Conservation (phyloP, 129 eudicot species). For the Saussurea involucrata region DNA sequence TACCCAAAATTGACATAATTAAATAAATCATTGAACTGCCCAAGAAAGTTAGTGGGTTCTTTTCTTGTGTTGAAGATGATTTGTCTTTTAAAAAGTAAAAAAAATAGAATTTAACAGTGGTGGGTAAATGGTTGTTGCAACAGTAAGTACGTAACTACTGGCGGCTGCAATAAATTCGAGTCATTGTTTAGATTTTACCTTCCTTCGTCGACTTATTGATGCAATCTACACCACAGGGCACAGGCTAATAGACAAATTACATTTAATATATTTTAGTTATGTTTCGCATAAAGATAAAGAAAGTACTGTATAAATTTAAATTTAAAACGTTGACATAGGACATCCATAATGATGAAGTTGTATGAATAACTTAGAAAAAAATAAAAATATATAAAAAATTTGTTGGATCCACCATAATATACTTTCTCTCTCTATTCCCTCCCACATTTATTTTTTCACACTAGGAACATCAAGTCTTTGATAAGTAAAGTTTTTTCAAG, state of each 20-base stretch:
- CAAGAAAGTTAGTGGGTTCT: slow-evolving; percentile 23
- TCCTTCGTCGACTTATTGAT: neutral
- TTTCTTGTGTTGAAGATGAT: slow-evolving; percentile 12
- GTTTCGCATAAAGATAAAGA: neutral
- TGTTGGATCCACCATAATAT: too few relatives aligned
- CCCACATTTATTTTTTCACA: too few relatives aligned
- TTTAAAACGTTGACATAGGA: neutral
- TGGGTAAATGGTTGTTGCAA: slow-evolving; percentile 12
- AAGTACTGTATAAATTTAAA: neutral
- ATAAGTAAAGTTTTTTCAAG: too few relatives aligned
- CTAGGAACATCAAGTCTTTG: too few relatives aligned
- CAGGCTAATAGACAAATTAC: slow-evolving; percentile 29
- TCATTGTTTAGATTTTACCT: slow-evolving; percentile 17
- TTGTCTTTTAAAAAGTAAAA: neutral
- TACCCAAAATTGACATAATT: slow-evolving; percentile 18
- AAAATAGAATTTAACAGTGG: neutral
- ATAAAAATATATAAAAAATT: too few relatives aligned
- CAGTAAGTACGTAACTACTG: slow-evolving; percentile 6
- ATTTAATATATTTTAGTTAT: slow-evolving; percentile 2
- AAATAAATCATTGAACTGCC: slow-evolving; percentile 26
- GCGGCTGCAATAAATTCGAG: slow-evolving; percentile 13
- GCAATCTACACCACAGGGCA: slow-evolving; percentile 18
- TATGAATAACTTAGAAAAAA: too few relatives aligned
- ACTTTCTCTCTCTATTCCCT: too few relatives aligned
- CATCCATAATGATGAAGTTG: too few relatives aligned